Base-by-base conservation (phyloP, 305 asterid genomes). In the Fraxinus baroniana region DNA sequence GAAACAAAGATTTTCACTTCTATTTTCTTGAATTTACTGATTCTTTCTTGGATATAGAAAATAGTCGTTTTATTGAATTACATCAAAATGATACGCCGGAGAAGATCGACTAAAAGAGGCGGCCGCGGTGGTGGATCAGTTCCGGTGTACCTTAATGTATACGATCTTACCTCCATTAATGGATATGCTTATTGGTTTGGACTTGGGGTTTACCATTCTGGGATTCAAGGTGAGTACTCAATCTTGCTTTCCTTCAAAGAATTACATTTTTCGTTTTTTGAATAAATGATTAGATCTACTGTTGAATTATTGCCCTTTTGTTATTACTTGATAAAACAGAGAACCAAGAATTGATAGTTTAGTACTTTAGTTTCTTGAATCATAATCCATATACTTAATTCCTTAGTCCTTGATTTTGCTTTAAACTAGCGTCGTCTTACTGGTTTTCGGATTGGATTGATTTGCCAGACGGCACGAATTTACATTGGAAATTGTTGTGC, bases 121-220 rank as follows among this genome's bases (percentile, higher is more conserved):
- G 86, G 89, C 26, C 12, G 26, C 41, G 3, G 74, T 12, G 7
- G 37, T 8, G 97, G 93, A 79, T 86, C 96, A 37, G 91, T 84
- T 68, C 92, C 94, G 10, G 98, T 94, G 66, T 87, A 90, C 77
- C 92, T 94, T 12, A 94, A 92, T 66, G 98, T 94, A 1, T 94
- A 94, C 55, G 98, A 94, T 84, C 93, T 94, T 44, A 92, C 97
- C 81, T 55, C 97, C 75, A 77, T 88, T 55, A 94, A 94, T 81
- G 94, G 96, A 78, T 94, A 91, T 18, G 98, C 98, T 77, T 91
- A 92, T 79, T 94, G 98, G 98, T 76, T 94, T 10, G 98, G 98
- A 10, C 97, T 94, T 20, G 98, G 98, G 7, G 97, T 88, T 79
- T 92, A 90, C 84, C 98, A 94, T 87, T 94, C 98, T 66, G 98